Conservation (phyloP, 2,329 filamentous ascomycete species). For the Aspergillus clavatus region DNA sequence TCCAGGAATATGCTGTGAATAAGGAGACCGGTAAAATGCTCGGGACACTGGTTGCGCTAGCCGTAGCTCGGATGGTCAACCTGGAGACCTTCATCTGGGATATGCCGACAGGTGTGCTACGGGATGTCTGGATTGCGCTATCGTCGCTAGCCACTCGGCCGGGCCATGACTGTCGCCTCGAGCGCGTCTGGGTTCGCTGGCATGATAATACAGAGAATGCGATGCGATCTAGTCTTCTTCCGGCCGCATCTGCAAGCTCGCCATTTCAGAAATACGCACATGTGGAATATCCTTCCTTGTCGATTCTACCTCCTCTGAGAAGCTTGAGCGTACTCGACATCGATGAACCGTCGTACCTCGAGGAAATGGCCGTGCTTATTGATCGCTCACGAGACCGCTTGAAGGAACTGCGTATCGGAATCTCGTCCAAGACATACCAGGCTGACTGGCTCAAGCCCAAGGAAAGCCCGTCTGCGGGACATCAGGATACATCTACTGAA, state of each 20-base stretch:
- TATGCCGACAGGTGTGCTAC: conserved; percentile 78
- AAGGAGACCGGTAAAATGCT: conserved; percentile 86
- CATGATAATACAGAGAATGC: conserved; percentile 63
- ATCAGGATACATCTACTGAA: conserved; percentile 7
- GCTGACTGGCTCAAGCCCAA: conserved; percentile 26
- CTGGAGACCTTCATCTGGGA: conserved; percentile 82
- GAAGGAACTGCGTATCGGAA: conserved; percentile 67
- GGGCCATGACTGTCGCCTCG: conserved; percentile 60
- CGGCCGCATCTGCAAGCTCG: conserved; percentile 23
- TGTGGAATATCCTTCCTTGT: conserved; percentile 76
- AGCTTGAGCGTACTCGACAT: conserved; percentile 75
- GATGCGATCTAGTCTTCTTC: conserved; percentile 14
- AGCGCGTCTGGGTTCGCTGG: conserved; percentile 75
- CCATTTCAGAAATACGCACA: conserved; percentile 51
- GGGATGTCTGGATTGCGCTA: conserved; percentile 76
- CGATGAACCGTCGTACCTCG: conserved; percentile 75
- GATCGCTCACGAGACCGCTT: conserved; percentile 63
- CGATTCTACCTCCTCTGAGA: conserved; percentile 67
- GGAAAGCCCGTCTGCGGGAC: conserved; percentile 12
- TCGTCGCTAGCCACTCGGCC: conserved; percentile 63
- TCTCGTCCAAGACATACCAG: conserved; percentile 46
- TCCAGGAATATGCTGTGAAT: conserved; percentile 73
- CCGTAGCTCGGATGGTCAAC: conserved; percentile 75
- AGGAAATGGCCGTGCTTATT: conserved; percentile 75
- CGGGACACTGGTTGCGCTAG: conserved; percentile 73